A percentile compares a stretch with the other conserved stretches of the same genome.
These are phyloP conservation scores for Cryptococcus sp. DNA, from an alignment of 1,284 basidiomycete genomes.

Conservation along the genomic window DNA sequence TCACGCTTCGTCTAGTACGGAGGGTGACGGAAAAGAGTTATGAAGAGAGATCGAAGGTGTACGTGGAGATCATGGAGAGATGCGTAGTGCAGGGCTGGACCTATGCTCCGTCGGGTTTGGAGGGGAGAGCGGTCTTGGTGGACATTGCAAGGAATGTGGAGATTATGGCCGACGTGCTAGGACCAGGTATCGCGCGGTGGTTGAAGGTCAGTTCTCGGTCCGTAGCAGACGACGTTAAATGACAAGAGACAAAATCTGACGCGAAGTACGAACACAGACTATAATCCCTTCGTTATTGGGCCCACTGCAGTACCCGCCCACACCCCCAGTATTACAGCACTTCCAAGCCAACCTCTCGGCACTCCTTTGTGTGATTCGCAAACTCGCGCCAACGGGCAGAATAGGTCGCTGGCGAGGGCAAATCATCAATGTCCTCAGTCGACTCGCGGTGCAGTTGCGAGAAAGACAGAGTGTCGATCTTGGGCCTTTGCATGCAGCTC, in stretches of 20 bases:
- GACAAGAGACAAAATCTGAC: slow-evolving; percentile 1
- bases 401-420: slow-evolving; percentile 48
- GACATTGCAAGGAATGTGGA: slow-evolving; percentile 39
- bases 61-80: slow-evolving; percentile 46
- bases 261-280: slow-evolving; percentile 24
- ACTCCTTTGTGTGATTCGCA: slow-evolving; percentile 30
- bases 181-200: slow-evolving; percentile 46
- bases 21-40: slow-evolving; percentile 13
- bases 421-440: slow-evolving; percentile 42
- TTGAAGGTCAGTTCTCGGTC: slow-evolving; percentile 37
- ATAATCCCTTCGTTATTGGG: slow-evolving; percentile 47
- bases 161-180: slow-evolving; percentile 35
- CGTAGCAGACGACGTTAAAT: neutral
- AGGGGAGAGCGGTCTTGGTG: slow-evolving; percentile 36
- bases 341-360: slow-evolving; percentile 44
- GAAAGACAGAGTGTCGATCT: slow-evolving; percentile 25
- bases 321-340: slow-evolving; percentile 32
- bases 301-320: slow-evolving; percentile 44
- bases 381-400: slow-evolving; percentile 31
- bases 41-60: slow-evolving; percentile 29
- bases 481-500: no score
- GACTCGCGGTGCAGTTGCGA: slow-evolving; percentile 36
- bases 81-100: slow-evolving; percentile 42
- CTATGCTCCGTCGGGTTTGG: slow-evolving; percentile 43
- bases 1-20: slow-evolving; percentile 23